Conservation (phyloP, 495 filamentous ascomycete genomes). For the Lophium mytilinum region DNA sequence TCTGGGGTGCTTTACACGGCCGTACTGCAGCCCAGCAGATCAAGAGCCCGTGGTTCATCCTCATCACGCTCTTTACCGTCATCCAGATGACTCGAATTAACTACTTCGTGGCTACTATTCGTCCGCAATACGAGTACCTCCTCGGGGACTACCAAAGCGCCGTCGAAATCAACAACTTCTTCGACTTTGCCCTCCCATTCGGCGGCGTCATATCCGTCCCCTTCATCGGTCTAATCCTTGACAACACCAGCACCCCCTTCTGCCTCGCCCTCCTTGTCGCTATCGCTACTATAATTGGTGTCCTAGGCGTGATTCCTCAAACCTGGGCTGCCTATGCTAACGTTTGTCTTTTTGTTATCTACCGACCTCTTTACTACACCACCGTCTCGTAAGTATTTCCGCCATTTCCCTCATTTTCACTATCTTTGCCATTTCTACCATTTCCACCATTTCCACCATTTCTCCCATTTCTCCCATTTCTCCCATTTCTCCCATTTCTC, state of each 20-base stretch:
- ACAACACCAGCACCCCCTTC: conserved; percentile 63
- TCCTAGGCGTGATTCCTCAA: conserved; percentile 65
- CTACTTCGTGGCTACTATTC: conserved; percentile 91
- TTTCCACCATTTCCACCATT: conserved; percentile 1
- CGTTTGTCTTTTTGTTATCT: conserved; percentile 69
- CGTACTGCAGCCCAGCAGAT: conserved; percentile 67
- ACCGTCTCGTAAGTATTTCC: conserved; percentile 51
- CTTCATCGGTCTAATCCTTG: conserved; percentile 78
- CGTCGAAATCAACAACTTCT: conserved; percentile 67
- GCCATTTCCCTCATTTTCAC: neutral
- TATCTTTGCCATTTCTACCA: neutral
- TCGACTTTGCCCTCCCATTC: conserved; percentile 81
- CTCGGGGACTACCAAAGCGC: conserved; percentile 53
- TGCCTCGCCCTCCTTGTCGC: conserved; percentile 67
- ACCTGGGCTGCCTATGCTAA: conserved; percentile 69
- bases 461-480: too few species aligned
- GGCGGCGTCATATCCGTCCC: conserved; percentile 80
- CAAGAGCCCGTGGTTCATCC: conserved; percentile 71
- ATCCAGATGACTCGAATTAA: conserved; percentile 94
- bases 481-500: neutral
- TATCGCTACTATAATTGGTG: conserved; percentile 67
- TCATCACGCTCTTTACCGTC: conserved; percentile 80
- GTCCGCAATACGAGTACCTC: conserved; percentile 74
- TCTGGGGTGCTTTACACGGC: conserved; percentile 87
- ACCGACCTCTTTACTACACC: conserved; percentile 70